Evolutionary conservation across 179 eudicot species (phyloP), one percentile per base, ranked within the genome.

Genomic region (Patellifolia procumbens): DNA sequence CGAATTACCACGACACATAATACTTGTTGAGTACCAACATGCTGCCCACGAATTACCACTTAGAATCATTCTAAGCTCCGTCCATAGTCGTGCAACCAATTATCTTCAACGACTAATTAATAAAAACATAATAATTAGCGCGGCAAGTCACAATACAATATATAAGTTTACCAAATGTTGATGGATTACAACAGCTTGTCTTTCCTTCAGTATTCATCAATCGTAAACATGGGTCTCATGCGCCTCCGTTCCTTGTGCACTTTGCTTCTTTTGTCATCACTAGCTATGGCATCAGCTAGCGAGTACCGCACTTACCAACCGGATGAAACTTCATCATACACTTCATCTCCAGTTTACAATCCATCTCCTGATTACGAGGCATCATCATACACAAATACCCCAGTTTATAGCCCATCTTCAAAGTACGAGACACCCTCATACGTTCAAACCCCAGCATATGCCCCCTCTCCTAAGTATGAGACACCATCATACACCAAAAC

Each of bases 321-420:
- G 6, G 43, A 61, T 49, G 67, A 73, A 17, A 32, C 46, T 12
- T 59, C 70, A 11, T 17, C 61, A 1, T 32, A 65, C 16, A 63
- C 58, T 20, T n/a, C 58, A 63, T 24, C 31, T 31, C 37, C 72
- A 3, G 8, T 20, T 0, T 75, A 65, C 34, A 65, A 24, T n/a
- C 72, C 78, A 52, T 65, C 72, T 2, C 72, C 72, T 16, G 61
- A 20, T 5, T 75, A 65, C n/a, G 37, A 74, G 0, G 32, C 58
- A 1, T 73, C 73, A 5, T 3, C 45, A 17, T 66, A 66, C 51
- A 52, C 66, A 5, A 63, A 64, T 37, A 37, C 63, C 10, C 52
- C 78, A 0, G 39, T 2, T 2, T 42, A 66, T 7, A 66, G 32
- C 51, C 52, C 70, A 67, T 67, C 71, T 42, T 19, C 53, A 0